Base-by-base conservation (phyloP, 768 basidiomycete genomes). In the Boletellus ananas region DNA sequence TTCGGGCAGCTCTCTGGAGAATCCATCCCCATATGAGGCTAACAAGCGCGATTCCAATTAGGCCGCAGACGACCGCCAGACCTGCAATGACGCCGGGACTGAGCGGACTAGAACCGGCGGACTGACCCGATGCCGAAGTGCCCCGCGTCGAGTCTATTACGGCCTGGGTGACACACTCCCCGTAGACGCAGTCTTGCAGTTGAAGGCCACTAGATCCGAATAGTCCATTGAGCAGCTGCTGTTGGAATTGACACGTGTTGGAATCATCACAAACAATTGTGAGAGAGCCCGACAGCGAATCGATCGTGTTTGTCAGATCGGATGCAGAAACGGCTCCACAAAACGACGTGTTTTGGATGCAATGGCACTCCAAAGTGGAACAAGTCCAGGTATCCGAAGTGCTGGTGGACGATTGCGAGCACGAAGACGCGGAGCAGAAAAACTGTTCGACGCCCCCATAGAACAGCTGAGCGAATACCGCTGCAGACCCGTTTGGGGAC, bases 391-490 rank as follows among this genome's bases (percentile, higher is more conserved):
- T 65, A 44, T 77, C 72, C 18, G 79, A 65, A 4, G 68, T 50
- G 34, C 58, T 65, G 9, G 69, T 66, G 31, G 78, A 66, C 14
- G 72, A 70, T 67, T 95, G 92, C 0, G 64, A 69, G 70, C 94
- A 96, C 6, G 75, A 72, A 54, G 80, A 72, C 0, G 91, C 90
- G 10, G 70, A 52, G 64, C 94, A 97, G 65, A 79, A 88, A 70
- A 97, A 97, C 61, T 96, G 92, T 62, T 94, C 90, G 29, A 84
- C 80, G 10, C 87, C 84, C n/a, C 74, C 74, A 64, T 90, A 92
- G 66, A 85, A 83, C 6, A 92, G 71, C 55, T 90, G 87, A 0
- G 84, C 84, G 51, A 77, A 83, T n/a, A 78, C 66, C 8, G 77
- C 72, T 11, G 79, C 76, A 6, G 83, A 83, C 4, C 74, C 62